Evolutionary conservation across 1,139 yeast genomes (phyloP), one percentile per base, ranked within the genome.

Genomic region (Scheffersomyces lignicola): DNA sequence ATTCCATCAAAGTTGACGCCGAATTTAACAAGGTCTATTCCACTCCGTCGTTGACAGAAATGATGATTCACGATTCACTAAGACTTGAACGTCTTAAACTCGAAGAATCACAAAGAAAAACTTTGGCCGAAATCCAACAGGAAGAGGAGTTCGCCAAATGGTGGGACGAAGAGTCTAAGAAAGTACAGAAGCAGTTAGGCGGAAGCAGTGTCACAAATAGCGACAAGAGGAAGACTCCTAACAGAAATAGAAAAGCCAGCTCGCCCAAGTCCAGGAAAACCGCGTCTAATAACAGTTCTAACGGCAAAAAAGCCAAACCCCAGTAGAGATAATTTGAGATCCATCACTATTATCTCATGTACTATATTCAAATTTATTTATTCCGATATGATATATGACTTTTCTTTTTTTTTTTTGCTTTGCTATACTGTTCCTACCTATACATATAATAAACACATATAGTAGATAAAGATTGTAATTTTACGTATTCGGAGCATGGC

Each of bases 71-170:
- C 36, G 86, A 80, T 47, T 72, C 80, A 33, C 62, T 71, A 17
- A 62, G 62, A 46, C 52, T 65, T 5, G 73, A 70, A 38, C 61
- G 60, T 34, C 51, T 55, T 2, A 56, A 58, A 27, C 44, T 52
- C n/a, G 61, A 54, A 38, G 64, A 54, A 22, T 32, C 31, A 1
- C 62, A 60, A 33, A 45, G 57, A 24, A 71, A 62, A 41, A 72
- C 83, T 3, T 60, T 86, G 25, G 77, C 73, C 27, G 95, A 86
- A 42, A 74, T 85, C 34, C 88, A 81, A 55, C 80, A 80, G 46
- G 95, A 86, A 48, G 87, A 84, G 50, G 88, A 81, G 51, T 86
- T 86, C 61, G 85, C 80, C 13, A 69, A 62, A 42, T 86, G 95
- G 95, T 86, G 94, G 90, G 83, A 75, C 32, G 79, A 76, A 44